Base-by-base conservation (phyloP, 768 basidiomycete genomes). In the Pleurotus sapidus region DNA sequence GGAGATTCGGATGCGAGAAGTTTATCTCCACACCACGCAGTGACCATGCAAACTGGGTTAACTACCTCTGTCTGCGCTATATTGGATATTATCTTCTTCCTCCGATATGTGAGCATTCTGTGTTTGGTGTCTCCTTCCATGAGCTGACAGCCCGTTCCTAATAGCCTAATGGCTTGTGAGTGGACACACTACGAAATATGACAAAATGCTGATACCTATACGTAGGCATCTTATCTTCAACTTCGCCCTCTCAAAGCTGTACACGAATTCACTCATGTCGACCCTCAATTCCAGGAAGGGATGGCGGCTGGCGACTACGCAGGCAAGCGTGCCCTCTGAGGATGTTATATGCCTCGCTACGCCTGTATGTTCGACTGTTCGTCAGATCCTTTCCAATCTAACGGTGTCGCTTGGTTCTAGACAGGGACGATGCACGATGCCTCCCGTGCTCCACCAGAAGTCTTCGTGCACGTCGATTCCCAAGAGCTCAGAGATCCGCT, bases 261-360 rank as follows among this genome's bases (percentile, higher is more conserved):
- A 75, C 61, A 72, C 73, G 18, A 77, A 75, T 64, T 58, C 57
- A 1, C 64, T 77, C 27, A 68, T 78, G 71, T 75, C 75, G 46
- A 73, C 63, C 37, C 61, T 76, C 50, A 74, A 76, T 47, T 66
- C 70, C 7, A 61, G 72, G 18, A 63, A 62, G 43, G 68, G 69
- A 27, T 74, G 72, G 74, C 61, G 65, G 25, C 60, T 62, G 20
- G 46, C 56, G 20, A 48, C 37, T 4, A 55, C 27, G 11, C 59
- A 61, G 23, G 43, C 46, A 15, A 48, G n/a, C 42, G 14, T 45
- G n/a, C 42, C 42, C 42, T 45, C n/a, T 14, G 20, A 45, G n/a
- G 42, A n/a, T 6, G 42, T 9, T 23, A 17, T 23, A 17, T n/a
- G 20, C 15, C 42, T 23, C 14, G n/a, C 42, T n/a, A 18, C 42